Evolutionary conservation across 2,329 filamentous ascomycete genomes (phyloP).

Genomic region (Xylariaceae sp.): DNA sequence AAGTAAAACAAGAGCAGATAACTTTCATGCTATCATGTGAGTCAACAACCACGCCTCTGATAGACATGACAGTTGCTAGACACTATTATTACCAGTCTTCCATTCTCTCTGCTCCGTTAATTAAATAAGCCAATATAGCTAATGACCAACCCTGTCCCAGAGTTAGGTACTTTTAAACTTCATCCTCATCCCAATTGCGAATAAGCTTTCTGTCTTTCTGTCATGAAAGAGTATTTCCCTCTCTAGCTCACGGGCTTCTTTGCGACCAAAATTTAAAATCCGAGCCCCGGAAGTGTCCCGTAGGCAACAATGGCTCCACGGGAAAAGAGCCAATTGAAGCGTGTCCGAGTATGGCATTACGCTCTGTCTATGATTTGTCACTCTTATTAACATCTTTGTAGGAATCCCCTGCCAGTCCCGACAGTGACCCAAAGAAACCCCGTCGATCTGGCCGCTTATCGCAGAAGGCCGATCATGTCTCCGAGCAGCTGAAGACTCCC

Average conservation of each 20-base stretch:
- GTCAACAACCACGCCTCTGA: background rate
- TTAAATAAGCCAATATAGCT: background rate
- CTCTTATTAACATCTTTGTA: slow-evolving; percentile 25
- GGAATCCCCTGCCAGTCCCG: slow-evolving; percentile 57
- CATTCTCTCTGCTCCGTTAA: background rate
- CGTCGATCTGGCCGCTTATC: slow-evolving; percentile 76
- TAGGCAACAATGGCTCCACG: slow-evolving; percentile 56
- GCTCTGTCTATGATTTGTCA: slow-evolving; percentile 14
- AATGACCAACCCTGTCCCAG: background rate
- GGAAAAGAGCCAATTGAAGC: slow-evolving; percentile 86
- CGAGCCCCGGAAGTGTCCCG: background rate
- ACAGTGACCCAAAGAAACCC: slow-evolving; percentile 77
- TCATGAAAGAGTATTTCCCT: background rate
- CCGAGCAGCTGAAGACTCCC: slow-evolving; percentile 57
- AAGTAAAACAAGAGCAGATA: background rate
- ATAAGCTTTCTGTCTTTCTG: background rate
- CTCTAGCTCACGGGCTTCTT: background rate
- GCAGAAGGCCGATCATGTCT: slow-evolving; percentile 45
- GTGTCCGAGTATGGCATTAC: slow-evolving; percentile 65
- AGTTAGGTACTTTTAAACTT: background rate
- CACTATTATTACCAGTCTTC: background rate
- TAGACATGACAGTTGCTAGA: background rate
- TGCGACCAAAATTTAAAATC: background rate
- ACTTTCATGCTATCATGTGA: background rate
- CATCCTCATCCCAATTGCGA: background rate